phyloP scores from a whole-genome alignment of 2,329 filamentous ascomycete genomes.

The Fusarium incarnatum region DNA sequence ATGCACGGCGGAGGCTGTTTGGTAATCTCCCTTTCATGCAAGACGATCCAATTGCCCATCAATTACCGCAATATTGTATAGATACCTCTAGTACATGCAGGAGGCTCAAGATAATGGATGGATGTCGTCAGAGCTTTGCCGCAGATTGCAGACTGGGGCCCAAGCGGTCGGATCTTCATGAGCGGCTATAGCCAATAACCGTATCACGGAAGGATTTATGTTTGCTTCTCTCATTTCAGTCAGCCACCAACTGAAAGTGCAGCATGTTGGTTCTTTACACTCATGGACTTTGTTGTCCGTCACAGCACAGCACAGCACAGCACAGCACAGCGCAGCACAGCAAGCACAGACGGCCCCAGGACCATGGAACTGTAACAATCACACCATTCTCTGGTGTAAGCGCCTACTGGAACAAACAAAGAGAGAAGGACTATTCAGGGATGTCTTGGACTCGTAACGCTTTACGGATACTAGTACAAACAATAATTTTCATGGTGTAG shows the following conservation, averaged over 20 bases:
- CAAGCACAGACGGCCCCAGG: constrained; percentile 22
- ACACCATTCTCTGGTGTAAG: constrained; percentile 8
- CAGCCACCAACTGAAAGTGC: not conserved
- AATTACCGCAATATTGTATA: not conserved
- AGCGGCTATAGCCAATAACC: constrained; percentile 10
- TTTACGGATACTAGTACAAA: not conserved
- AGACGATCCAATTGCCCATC: constrained; percentile 6
- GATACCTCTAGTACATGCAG: not conserved
- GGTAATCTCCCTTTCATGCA: constrained; percentile 23
- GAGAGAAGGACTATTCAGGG: not conserved
- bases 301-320: not conserved
- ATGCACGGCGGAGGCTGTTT: constrained; percentile 19
- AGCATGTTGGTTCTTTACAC: constrained; percentile 1
- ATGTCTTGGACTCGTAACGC: not conserved
- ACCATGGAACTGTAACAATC: constrained; percentile 27
- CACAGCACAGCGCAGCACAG: not conserved
- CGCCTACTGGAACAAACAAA: constrained; percentile 12
- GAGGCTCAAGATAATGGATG: constrained; percentile 14
- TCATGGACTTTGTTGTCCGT: not conserved
- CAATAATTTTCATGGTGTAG: constrained; percentile 12
- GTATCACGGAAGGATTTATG: constrained; percentile 5
- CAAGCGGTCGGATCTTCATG: constrained; percentile 30
- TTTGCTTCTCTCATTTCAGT: constrained; percentile 20
- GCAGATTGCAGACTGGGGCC: constrained; percentile 9
- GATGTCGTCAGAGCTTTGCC: constrained; percentile 30